Evolutionary conservation across 129 eudicot genomes (phyloP).

Genomic region (Helianthus tuberosus): DNA sequence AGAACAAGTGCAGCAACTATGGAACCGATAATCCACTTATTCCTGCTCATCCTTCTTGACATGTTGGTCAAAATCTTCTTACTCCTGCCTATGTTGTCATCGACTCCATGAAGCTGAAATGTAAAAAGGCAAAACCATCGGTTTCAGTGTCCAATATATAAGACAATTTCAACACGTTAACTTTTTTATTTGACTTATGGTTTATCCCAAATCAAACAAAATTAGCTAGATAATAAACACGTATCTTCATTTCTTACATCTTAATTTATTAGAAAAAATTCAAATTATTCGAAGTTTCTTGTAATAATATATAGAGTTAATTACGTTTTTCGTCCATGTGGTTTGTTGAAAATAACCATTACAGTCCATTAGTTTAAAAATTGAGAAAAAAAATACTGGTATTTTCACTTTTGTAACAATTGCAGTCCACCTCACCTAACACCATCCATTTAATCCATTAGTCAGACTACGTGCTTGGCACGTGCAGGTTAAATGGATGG

Average conservation of each 20-base stretch:
- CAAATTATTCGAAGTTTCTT: too few species aligned
- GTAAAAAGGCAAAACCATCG: background rate
- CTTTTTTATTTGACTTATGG: background rate
- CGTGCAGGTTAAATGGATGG: too few species aligned
- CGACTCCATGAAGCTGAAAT: constrained; percentile 61
- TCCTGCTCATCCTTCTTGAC: constrained; percentile 64
- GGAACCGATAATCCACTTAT: constrained; percentile 58
- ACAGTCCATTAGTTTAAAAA: too few species aligned
- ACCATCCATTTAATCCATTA: too few species aligned
- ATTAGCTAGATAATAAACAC: background rate
- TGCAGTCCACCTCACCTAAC: too few species aligned
- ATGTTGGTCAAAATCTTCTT: constrained; percentile 58
- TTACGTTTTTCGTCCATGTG: too few species aligned
- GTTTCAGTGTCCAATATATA: constrained; percentile 2
- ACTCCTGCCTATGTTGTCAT: constrained; percentile 56
- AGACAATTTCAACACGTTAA: background rate
- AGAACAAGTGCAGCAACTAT: constrained; percentile 46
- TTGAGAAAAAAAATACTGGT: too few species aligned
- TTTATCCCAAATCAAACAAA: background rate
- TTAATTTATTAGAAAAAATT: too few species aligned
- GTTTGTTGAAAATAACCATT: too few species aligned
- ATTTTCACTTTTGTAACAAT: too few species aligned
- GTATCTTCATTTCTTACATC: background rate
- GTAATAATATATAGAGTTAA: background rate
- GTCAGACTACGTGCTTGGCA: too few species aligned